Conservation (phyloP, 2,329 filamentous ascomycete species). For the Cladosporium sp. region DNA sequence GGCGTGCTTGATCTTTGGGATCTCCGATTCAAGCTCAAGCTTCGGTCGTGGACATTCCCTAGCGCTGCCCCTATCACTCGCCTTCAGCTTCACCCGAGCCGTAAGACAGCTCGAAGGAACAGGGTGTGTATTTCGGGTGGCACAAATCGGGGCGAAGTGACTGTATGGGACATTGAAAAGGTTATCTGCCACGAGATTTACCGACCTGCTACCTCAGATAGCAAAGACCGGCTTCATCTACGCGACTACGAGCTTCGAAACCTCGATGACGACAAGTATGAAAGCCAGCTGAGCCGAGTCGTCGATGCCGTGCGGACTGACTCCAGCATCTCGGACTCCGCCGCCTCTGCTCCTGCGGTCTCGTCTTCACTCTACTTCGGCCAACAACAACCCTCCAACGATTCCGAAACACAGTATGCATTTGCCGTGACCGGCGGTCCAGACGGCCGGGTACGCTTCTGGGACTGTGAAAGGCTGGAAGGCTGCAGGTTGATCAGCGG, state of each 20-base stretch:
- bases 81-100: constrained; percentile 70
- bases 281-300: constrained; percentile 84
- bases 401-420: constrained; percentile 71
- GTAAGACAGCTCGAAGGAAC: constrained; percentile 62
- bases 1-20: constrained; percentile 95
- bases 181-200: constrained; percentile 86
- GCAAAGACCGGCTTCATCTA: constrained; percentile 44
- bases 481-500: constrained; percentile 81
- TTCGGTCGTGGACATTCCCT: constrained; percentile 86
- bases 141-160: constrained; percentile 83
- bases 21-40: constrained; percentile 83
- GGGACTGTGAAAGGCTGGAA: constrained; percentile 81
- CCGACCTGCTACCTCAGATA: constrained; percentile 63
- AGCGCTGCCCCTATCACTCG: constrained; percentile 79
- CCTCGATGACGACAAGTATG: constrained; percentile 84
- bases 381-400: constrained; percentile 68
- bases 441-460: constrained; percentile 90
- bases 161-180: constrained; percentile 94
- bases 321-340: constrained; percentile 39
- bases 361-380: constrained; percentile 73
- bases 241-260: constrained; percentile 81
- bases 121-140: constrained; percentile 90
- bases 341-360: constrained; percentile 52
- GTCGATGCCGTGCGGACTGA: constrained; percentile 67
- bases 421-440: constrained; percentile 87